Percentiles rank a stretch among this genome's conserved stretches.
These are phyloP conservation scores for Vanilla planifolia DNA, from an alignment of 106 monocot species.

Conservation along the genomic window DNA sequence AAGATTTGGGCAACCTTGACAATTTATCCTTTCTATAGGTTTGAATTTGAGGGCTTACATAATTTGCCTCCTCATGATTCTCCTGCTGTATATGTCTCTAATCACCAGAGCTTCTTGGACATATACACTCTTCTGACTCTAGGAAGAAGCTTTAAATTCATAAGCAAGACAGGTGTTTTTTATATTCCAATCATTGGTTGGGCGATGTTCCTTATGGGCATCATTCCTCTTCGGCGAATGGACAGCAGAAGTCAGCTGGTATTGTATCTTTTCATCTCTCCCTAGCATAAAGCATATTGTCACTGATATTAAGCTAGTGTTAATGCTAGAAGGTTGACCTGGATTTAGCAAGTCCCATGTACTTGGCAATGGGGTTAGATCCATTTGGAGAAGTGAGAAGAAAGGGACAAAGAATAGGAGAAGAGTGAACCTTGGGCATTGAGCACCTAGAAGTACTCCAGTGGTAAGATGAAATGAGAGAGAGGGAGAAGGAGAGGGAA, in stretches of 20 bases:
- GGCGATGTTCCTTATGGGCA: conserved; percentile 90
- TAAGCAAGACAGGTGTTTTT: conserved; percentile 90
- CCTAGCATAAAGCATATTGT: neutral
- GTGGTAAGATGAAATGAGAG: too few relatives aligned
- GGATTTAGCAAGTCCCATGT: too few relatives aligned
- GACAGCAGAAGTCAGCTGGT: conserved; percentile 94
- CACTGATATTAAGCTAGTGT: too few relatives aligned
- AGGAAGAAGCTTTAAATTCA: conserved; percentile 86
- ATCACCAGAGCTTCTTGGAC: conserved; percentile 96
- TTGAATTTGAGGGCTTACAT: conserved; percentile 68
- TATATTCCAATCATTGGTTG: conserved; percentile 76
- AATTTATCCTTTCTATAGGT: conserved; percentile 51
- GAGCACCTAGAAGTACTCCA: too few relatives aligned
- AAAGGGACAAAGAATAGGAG: too few relatives aligned
- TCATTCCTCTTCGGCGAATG: conserved; percentile 78
- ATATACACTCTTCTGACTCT: conserved; percentile 83
- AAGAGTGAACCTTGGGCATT: too few relatives aligned
- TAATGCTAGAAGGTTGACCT: too few relatives aligned
- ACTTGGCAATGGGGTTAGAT: too few relatives aligned
- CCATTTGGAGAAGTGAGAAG: too few relatives aligned
- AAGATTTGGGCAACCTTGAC: conserved; percentile 73
- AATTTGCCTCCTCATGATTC: conserved; percentile 55
- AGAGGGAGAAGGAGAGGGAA: too few relatives aligned
- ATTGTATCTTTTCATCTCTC: conserved; percentile 13
- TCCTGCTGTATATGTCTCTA: conserved; percentile 87